Conservation (phyloP, 2,329 filamentous ascomycete genomes). For the Arthrobotrys musiformis region DNA sequence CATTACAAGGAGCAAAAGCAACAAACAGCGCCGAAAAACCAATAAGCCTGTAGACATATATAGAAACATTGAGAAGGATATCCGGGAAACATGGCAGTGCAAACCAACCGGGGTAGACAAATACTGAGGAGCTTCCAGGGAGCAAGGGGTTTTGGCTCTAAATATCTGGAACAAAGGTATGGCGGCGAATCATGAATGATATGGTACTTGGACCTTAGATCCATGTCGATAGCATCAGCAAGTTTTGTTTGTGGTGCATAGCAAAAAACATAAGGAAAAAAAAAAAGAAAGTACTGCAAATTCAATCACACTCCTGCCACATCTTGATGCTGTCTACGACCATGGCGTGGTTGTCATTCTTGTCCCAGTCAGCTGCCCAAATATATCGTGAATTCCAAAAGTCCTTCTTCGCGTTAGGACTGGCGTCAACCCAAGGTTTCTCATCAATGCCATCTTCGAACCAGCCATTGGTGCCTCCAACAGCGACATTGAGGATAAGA, state of each 20-base stretch:
- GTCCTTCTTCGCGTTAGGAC: constrained; percentile 74
- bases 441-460: constrained; percentile 76
- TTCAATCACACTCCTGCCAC: constrained; percentile 75
- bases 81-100: constrained; percentile 5
- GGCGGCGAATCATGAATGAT: neutral
- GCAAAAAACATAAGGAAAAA: constrained; percentile 20
- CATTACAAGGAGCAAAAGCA: constrained; percentile 23
- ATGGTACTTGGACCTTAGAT: neutral
- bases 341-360: constrained; percentile 67
- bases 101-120: constrained; percentile 1
- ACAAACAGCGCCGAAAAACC: constrained; percentile 39
- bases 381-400: constrained; percentile 76
- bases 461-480: constrained; percentile 84
- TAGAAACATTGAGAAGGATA: constrained; percentile 17
- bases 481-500: constrained; percentile 78
- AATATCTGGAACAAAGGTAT: neutral
- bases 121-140: neutral
- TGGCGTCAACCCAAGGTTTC: constrained; percentile 83
- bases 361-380: constrained; percentile 77
- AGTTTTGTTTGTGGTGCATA: constrained; percentile 10
- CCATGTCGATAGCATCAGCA: constrained; percentile 14
- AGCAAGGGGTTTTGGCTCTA: neutral
- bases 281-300: neutral
- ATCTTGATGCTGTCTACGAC: constrained; percentile 77
- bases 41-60: constrained; percentile 32